These are phyloP conservation scores for Colletotrichum sp. DNA, from an alignment of 2,329 filamentous ascomycete genomes.

Conservation along the genomic window DNA sequence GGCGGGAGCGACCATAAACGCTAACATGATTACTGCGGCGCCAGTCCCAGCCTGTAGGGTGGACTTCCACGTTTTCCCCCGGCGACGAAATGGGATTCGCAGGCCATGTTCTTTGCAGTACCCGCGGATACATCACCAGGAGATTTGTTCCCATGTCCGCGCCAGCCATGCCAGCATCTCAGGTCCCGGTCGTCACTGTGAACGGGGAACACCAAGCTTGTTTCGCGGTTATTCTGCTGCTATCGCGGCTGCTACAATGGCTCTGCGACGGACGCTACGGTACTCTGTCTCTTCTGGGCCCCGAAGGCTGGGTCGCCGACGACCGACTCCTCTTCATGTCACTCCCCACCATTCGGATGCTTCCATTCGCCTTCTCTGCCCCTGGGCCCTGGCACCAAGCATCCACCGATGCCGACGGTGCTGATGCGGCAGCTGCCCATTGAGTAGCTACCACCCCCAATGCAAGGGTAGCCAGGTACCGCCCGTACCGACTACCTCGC, in stretches of 20 bases:
- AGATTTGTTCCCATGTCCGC: neutral
- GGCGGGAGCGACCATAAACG: conserved; percentile 3
- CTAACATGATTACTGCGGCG: neutral
- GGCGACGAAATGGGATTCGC: neutral
- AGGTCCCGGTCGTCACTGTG: neutral
- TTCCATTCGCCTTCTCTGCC: conserved; percentile 8
- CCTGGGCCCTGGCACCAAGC: conserved; percentile 11
- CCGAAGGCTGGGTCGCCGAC: neutral
- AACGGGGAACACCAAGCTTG: neutral
- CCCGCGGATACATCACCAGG: neutral
- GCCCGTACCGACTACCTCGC: conserved; percentile 8
- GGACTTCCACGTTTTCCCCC: neutral
- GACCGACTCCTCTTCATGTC: neutral
- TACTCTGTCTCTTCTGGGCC: neutral
- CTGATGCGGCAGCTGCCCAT: conserved; percentile 8
- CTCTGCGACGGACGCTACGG: neutral
- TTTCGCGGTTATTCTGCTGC: neutral
- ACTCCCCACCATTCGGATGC: conserved; percentile 14
- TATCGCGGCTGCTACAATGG: neutral
- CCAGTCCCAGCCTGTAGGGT: neutral
- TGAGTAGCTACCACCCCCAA: conserved; percentile 1
- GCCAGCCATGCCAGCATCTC: neutral
- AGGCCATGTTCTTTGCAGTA: neutral
- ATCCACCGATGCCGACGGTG: neutral
- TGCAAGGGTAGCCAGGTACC: conserved; percentile 11